Evolutionary conservation across 169 alveolate species (phyloP).

Genomic region (Miamiensis avidus): DNA sequence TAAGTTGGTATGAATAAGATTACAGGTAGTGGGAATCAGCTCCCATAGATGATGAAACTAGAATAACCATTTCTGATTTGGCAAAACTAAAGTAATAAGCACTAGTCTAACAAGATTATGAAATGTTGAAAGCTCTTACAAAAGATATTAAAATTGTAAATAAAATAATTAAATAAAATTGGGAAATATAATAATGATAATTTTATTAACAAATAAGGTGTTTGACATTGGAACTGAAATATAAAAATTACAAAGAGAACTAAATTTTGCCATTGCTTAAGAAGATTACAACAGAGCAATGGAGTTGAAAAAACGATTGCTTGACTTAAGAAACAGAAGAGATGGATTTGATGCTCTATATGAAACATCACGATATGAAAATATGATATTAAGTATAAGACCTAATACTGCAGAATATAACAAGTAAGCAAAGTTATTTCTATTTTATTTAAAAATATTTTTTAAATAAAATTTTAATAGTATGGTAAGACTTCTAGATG

Average conservation of each 20-base stretch:
- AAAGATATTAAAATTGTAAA: constrained; percentile 70
- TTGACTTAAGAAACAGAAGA: constrained; percentile 61
- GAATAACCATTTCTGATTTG: constrained; percentile 78
- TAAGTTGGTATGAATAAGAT: constrained; percentile 79
- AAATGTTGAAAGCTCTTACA: constrained; percentile 62
- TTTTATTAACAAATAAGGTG: neutral
- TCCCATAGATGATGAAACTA: constrained; percentile 87
- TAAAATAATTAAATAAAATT: constrained; percentile 12
- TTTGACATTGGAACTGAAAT: constrained; percentile 79
- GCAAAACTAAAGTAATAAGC: constrained; percentile 69
- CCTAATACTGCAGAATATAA: constrained; percentile 69
- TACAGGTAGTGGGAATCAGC: constrained; percentile 71
- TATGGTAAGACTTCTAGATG: neutral
- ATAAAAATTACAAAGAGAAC: constrained; percentile 74
- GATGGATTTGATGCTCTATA: constrained; percentile 84
- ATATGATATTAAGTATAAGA: constrained; percentile 64
- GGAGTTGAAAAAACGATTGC: constrained; percentile 65
- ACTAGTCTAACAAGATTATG: constrained; percentile 72
- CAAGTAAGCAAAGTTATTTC: constrained; percentile 3
- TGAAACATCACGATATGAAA: constrained; percentile 81
- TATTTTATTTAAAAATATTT: too few species aligned
- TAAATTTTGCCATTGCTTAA: constrained; percentile 68
- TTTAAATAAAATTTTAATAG: neutral
- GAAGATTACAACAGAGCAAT: constrained; percentile 80
- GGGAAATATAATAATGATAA: neutral